A percentile compares a stretch with the other conserved stretches of the same genome.
Evolutionary conservation across 306 rosid species (phyloP).

Genomic region (Aeschynomene evenia): DNA sequence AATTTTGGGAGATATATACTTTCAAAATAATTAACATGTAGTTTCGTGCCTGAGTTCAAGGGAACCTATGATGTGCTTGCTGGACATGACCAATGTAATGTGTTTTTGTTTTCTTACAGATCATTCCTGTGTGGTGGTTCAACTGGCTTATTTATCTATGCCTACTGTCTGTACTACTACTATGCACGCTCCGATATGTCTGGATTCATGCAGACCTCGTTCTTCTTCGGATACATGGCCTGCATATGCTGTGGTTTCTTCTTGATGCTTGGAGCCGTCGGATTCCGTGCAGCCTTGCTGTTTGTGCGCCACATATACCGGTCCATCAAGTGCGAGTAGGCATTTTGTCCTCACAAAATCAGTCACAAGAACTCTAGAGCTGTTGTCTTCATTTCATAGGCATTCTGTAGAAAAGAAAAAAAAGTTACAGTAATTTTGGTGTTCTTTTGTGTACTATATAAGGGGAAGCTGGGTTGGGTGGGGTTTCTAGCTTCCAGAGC

Average conservation of each 20-base stretch:
- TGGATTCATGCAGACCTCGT: constrained; percentile 55
- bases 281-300: constrained; percentile 47
- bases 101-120: constrained; percentile 34
- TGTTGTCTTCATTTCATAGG: constrained; percentile 42
- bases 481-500: constrained; percentile 50
- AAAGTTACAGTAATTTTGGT: constrained; percentile 65
- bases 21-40: background rate
- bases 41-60: background rate
- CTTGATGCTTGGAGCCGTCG: constrained; percentile 46
- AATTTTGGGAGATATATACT: background rate
- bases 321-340: constrained; percentile 57
- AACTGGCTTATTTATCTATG: constrained; percentile 49
- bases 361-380: constrained; percentile 15
- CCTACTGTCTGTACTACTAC: constrained; percentile 53
- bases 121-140: constrained; percentile 57
- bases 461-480: constrained; percentile 42
- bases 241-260: constrained; percentile 58
- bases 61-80: constrained; percentile 1
- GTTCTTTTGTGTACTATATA: constrained; percentile 42
- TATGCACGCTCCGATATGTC: constrained; percentile 50
- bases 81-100: constrained; percentile 6
- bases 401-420: constrained; percentile 53
- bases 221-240: constrained; percentile 56
- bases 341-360: constrained; percentile 31
- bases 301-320: constrained; percentile 51